Base-by-base conservation (phyloP, 208 protist genomes). In the Wallacemonas sp. region DNA sequence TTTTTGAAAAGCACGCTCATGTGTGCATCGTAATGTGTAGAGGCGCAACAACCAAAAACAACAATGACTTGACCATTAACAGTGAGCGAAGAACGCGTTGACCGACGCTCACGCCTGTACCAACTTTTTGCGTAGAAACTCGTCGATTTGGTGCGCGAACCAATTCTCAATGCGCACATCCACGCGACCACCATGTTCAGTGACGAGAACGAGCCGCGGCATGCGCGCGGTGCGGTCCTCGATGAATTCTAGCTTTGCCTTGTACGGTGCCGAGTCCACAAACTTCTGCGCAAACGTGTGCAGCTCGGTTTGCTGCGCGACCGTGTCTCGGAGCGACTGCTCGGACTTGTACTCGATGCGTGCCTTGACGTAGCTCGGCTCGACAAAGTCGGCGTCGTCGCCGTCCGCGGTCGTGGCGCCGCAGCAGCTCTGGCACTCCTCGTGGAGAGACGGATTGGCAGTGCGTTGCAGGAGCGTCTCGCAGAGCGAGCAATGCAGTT, bases 351-450 rank as follows among this genome's bases (percentile, higher is more conserved):
- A 57, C 41, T 67, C 62, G 1, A 67, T 1, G 11, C 41, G 23
- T 33, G 46, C 46, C 22, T 16, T 57, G n/a, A 22, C 18, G 28
- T 57, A 67, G 26, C 33, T 32, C 1, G 57, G 41, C 33, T 64
- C 57, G 7, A 23, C 57, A 22, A 25, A 32, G 14, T 8, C 23
- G 31, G 33, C 68, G 20, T 39, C 32, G n/a, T 45, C 52, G 38
- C 36, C 45, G 54, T 55, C 61, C 26, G 61, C 41, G 11, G 67
- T 44, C 18, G 65, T 45, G 1, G 22, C 20, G 1, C 61, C 61
- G 72, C 87, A 90, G 72, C 83, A 93, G 18, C 65, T 33, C 16
- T 70, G 44, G 65, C 87, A 93, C 50, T 93, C 83, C 28, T 73
- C 39, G 14, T 82, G 46, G 2, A 93, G 38, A 4, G 65, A 61